Percentiles rank a stretch among this genome's conserved stretches.
These are phyloP conservation scores for Trichoderma lentiforme DNA, from an alignment of 2,329 filamentous ascomycete species.

Conservation along the genomic window DNA sequence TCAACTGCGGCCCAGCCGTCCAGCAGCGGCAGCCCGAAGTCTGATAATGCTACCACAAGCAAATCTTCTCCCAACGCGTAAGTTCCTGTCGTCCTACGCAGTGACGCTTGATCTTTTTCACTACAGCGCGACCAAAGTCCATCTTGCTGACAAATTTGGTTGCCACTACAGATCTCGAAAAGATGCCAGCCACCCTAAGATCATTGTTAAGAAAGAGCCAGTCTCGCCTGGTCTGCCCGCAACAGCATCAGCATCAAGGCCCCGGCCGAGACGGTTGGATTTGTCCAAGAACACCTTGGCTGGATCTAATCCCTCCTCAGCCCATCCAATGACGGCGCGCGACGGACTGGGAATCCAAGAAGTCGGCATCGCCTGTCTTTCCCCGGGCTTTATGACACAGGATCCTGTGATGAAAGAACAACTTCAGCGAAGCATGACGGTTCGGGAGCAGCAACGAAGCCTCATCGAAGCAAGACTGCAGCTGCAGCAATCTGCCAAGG, in stretches of 20 bases:
- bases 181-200: conserved; percentile 64
- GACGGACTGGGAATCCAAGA: conserved; percentile 83
- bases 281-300: conserved; percentile 62
- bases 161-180: conserved; percentile 41
- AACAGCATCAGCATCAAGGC: conserved; percentile 43
- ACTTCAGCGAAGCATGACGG: conserved; percentile 86
- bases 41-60: conserved; percentile 34
- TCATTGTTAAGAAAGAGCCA: conserved; percentile 95
- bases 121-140: not conserved
- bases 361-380: conserved; percentile 89
- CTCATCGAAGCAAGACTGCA: conserved; percentile 92
- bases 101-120: not conserved
- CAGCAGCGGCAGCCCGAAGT: conserved; percentile 49
- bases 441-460: conserved; percentile 88
- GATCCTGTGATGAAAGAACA: conserved; percentile 97
- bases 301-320: conserved; percentile 55
- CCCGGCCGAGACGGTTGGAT: conserved; percentile 66
- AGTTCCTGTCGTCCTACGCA: conserved; percentile 32
- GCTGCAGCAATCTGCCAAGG: conserved; percentile 70
- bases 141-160: conserved; percentile 17
- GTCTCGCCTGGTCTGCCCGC: conserved; percentile 76
- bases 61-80: conserved; percentile 60
- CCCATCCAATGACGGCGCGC: conserved; percentile 73
- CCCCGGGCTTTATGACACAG: conserved; percentile 92
- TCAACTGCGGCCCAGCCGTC: conserved; percentile 46